Conservation (phyloP, 2,329 filamentous ascomycete species). For the Fusarium zealandicum region DNA sequence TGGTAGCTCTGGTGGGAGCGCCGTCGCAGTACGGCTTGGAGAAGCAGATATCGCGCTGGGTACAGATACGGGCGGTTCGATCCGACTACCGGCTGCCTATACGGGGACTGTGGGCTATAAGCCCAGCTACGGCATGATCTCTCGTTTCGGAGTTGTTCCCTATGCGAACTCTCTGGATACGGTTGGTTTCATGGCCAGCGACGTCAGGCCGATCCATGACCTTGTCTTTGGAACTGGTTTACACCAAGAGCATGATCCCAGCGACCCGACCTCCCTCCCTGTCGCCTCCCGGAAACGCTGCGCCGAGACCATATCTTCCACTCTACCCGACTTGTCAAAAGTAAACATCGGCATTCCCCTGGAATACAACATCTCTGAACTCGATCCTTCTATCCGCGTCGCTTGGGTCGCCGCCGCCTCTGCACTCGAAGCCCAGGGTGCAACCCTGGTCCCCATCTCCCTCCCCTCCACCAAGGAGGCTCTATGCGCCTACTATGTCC, state of each 20-base stretch:
- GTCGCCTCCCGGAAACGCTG: conserved; percentile 60
- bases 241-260: conserved; percentile 65
- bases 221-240: conserved; percentile 60
- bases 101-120: conserved; percentile 86
- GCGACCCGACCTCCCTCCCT: conserved; percentile 78
- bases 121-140: conserved; percentile 88
- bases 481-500: conserved; percentile 91
- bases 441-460: conserved; percentile 76
- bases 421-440: conserved; percentile 68
- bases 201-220: conserved; percentile 58
- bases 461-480: conserved; percentile 86
- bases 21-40: conserved; percentile 76
- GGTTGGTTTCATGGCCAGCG: conserved; percentile 75
- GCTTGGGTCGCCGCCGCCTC: conserved; percentile 73
- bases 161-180: conserved; percentile 95
- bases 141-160: conserved; percentile 83
- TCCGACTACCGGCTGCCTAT: conserved; percentile 87
- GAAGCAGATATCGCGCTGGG: conserved; percentile 73
- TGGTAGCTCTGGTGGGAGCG: conserved; percentile 93
- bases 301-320: conserved; percentile 39
- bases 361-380: conserved; percentile 89
- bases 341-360: conserved; percentile 65
- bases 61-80: conserved; percentile 91
- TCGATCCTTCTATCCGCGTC: conserved; percentile 71
- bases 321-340: conserved; percentile 39